phyloP scores from a whole-genome alignment of 345 rosid genomes.

The Pistacia atlantica region DNA sequence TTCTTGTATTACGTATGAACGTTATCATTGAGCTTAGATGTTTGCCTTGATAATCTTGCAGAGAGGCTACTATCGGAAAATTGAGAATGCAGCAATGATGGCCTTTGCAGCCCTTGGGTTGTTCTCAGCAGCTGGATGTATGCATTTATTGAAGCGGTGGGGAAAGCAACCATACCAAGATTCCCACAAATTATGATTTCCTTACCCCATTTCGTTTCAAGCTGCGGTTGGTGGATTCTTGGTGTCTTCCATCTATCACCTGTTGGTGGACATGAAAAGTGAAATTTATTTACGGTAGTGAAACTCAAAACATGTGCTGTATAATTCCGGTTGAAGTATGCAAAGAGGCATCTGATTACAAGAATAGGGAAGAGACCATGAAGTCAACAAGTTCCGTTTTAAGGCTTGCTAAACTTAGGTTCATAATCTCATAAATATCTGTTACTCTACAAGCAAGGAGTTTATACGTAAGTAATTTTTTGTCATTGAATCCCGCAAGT shows the following conservation, averaged over 20 bases:
- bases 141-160: constrained; percentile 74
- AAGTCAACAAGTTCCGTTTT: constrained; percentile 11
- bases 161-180: constrained; percentile 93
- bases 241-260: constrained; percentile 14
- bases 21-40: constrained; percentile 11
- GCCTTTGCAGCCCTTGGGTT: constrained; percentile 67
- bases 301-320: constrained; percentile 8
- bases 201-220: not conserved
- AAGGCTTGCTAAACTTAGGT: constrained; percentile 8
- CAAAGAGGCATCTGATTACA: not conserved
- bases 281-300: not conserved
- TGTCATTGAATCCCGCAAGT: constrained; percentile 17
- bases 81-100: constrained; percentile 74
- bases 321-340: constrained; percentile 4
- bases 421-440: not conserved
- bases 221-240: constrained; percentile 7
- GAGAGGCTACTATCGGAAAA: constrained; percentile 67
- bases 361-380: not conserved
- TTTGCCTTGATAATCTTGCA: constrained; percentile 35
- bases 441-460: not conserved
- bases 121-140: constrained; percentile 72
- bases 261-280: constrained; percentile 10
- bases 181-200: constrained; percentile 69
- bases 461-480: not conserved
- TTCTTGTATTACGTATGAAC: not conserved